A percentile compares a stretch with the other conserved stretches of the same genome.
These are phyloP conservation scores for Camelina sativa DNA, from an alignment of 345 rosid species.

Conservation along the genomic window DNA sequence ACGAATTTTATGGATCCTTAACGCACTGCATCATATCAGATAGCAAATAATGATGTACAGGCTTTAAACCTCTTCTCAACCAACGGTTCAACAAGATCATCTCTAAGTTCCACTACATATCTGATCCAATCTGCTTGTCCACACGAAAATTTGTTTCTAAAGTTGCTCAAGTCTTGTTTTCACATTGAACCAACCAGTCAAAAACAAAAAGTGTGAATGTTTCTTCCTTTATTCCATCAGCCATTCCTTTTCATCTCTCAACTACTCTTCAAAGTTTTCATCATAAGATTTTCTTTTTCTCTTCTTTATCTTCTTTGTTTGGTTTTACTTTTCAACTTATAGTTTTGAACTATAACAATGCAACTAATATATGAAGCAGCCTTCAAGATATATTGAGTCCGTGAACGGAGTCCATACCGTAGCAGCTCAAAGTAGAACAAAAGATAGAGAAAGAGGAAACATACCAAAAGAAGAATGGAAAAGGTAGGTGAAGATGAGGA, in stretches of 20 bases:
- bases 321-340: neutral
- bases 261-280: constrained; percentile 42
- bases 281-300: constrained; percentile 8
- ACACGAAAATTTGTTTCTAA: constrained; percentile 21
- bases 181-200: constrained; percentile 33
- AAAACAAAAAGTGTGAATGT: neutral
- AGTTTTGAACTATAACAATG: neutral
- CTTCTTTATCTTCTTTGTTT: constrained; percentile 29
- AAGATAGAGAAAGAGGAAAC: neutral
- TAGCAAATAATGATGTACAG: neutral
- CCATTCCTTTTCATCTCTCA: constrained; percentile 12
- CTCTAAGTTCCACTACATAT: neutral
- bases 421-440: constrained; percentile 15
- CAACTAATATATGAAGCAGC: neutral
- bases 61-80: neutral
- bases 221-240: constrained; percentile 14
- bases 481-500: constrained; percentile 28
- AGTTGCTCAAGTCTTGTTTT: neutral
- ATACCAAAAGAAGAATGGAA: constrained; percentile 30
- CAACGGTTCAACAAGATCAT: constrained; percentile 6
- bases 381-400: constrained; percentile 1
- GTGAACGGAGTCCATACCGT: neutral
- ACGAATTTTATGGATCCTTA: constrained; percentile 52
- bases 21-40: constrained; percentile 54
- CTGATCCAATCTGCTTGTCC: neutral